phyloP scores from a whole-genome alignment of 2,329 filamentous ascomycete species.

The Graphilbum ipis-grandicollis region DNA sequence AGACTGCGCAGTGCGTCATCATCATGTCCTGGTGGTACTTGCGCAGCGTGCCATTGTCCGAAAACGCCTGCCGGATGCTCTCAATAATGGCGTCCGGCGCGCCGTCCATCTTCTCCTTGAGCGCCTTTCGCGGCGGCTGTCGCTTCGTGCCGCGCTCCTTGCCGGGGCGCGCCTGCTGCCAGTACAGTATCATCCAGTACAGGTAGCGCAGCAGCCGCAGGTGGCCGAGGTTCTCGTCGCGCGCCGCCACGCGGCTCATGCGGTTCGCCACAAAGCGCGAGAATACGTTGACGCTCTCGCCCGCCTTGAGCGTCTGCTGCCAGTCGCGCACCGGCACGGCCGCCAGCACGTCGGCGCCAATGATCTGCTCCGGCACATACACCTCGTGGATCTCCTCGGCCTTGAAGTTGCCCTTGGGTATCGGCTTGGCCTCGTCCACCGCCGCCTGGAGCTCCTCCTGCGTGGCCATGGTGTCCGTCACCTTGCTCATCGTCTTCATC shows the following conservation, averaged over 20 bases:
- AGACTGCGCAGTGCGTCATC: conserved; percentile 54
- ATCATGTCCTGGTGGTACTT: conserved; percentile 58
- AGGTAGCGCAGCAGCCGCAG: conserved; percentile 44
- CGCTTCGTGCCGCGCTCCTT: conserved; percentile 27
- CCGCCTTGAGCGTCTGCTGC: conserved; percentile 46
- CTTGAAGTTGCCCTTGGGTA: conserved; percentile 50
- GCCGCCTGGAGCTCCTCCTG: conserved; percentile 20
- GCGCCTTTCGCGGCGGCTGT: conserved; percentile 44
- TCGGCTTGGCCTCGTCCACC: conserved; percentile 52
- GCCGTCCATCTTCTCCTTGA: conserved; percentile 36
- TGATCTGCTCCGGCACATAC: conserved; percentile 48
- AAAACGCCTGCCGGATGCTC: conserved; percentile 52
- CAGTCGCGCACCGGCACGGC: conserved; percentile 56
- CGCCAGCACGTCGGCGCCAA: conserved; percentile 50
- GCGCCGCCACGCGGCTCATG: conserved; percentile 34
- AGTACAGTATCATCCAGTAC: conserved; percentile 37
- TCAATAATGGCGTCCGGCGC: conserved; percentile 47
- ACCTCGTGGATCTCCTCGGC: conserved; percentile 55
- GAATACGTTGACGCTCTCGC: conserved; percentile 35
- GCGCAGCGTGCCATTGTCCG: conserved; percentile 42
- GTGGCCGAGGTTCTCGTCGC: conserved; percentile 14
- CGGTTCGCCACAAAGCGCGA: conserved; percentile 51
- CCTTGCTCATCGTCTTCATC: conserved; percentile 43
- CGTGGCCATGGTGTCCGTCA: conserved; percentile 37
- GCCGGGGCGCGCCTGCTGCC: conserved; percentile 26